Base-by-base conservation (phyloP, 257 asterid genomes). In the Jacaranda copaia region DNA sequence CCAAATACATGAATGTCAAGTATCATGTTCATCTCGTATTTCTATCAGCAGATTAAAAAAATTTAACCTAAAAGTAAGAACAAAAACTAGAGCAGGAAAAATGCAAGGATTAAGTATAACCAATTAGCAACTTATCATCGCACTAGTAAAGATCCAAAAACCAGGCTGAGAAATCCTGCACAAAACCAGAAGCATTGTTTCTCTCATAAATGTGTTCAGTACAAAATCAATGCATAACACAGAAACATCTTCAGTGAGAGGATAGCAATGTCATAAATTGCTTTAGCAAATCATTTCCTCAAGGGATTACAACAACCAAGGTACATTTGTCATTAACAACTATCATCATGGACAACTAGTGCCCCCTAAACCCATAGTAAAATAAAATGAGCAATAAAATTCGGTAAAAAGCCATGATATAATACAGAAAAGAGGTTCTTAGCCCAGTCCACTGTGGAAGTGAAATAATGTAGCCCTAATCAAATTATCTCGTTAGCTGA, bases 1-100 rank as follows among this genome's bases (percentile, higher is more conserved):
- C 51, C 68, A 68, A 56, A 72, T 68, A 78, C 66, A 71, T 6
- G 16, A 49, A 16, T 70, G 46, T 72, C 60, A 65, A 71, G 53
- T 14, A 69, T 25, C 62, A 80, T 58, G 63, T 57, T 20, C 65
- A 77, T 60, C 39, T 36, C 46, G 3, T 7, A 40, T 65, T 55
- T 18, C 36, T 40, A 14, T 46, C 16, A 51, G 32, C 35, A 13
- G 39, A 16, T 5, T 15, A 18, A 16, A 40, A 32, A 43, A 71
- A 15, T 18, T 43, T 4, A 66, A 66, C 13, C 42, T 12, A 12
- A 52, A 11, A 1, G 56, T 9, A 48, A 10, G 60, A 18, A 46
- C 60, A 39, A 72, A 64, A 66, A 9, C 20, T 16, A 18, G 35
- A 60, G 12, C 49, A 52, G 51, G 39, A 61, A 42, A 55, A 40